Base-by-base conservation (phyloP, 2,329 filamentous ascomycete species). In the Sphaerostilbella broomeana region DNA sequence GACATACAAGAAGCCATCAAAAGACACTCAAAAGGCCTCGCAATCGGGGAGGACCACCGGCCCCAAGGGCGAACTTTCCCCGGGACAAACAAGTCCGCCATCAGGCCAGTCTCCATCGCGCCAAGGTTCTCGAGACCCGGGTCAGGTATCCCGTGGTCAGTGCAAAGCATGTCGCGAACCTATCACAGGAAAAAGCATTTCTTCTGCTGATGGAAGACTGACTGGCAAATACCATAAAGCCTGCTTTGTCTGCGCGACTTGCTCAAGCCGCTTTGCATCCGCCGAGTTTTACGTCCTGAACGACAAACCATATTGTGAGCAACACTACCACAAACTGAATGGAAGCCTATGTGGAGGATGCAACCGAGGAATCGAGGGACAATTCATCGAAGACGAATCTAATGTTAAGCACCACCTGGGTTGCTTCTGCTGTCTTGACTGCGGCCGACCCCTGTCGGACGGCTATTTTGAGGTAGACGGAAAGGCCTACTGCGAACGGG, bases 141-240 rank as follows among this genome's bases (percentile, higher is more conserved):
- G 57, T 15, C 46, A 62, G 9, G 59, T 67, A 2, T 73, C 73
- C 12, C 83, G 86, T 40, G 86, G 86, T 3, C 78, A 77, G 46
- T 98, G 92, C 67, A 86, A 87, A 54, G 85, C 86, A 1, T 98
- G 92, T 60, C 71, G 76, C 4, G 68, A 83, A 31, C 67, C 73
- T 6, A 97, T 98, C 52, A 76, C 79, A 30, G 90, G 88, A 15
- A 97, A 95, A 64, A 95, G 88, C 1, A 81, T 98, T 42, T 94
- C 90, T 22, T 94, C 88, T 11, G 88, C 88, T 1, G 92, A 95
- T 52, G 92, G 92, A 12, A 81, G 89, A 17, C 70, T 98, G 17
- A 94, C 86, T 0, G 92, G 92, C 8, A 82, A 88, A 47, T 98
- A 95, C 61, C 92, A 98, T 70, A 94, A 94, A 60, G 76, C 83